Base-by-base conservation (phyloP, 805 yeast species). In the Metschnikowia vanudenii region DNA sequence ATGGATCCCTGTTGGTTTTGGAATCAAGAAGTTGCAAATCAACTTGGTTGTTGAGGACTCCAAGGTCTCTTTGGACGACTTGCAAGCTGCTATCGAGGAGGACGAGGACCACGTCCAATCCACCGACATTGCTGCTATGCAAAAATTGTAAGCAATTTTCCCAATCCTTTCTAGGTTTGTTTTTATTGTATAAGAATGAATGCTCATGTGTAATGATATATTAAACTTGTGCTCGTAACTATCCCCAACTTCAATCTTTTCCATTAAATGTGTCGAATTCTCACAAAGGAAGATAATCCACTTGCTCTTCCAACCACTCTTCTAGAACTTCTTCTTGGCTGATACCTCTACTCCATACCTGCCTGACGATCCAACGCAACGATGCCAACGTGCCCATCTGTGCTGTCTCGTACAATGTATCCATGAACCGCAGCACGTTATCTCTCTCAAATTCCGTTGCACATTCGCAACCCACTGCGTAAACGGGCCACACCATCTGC, bases 71-170 rank as follows among this genome's bases (percentile, higher is more conserved):
- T 65, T 90, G 64, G 96, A 88, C 61, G 97, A 87, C 47, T 85
- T 94, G 69, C 92, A 87, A 77, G 76, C 74, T 57, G 65, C 64
- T 51, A 79, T 82, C 60, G 88, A 85, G 73, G 97, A 84, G 68
- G 96, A 88, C 73, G 99, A 94, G 82, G 99, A 94, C 80, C 95
- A 90, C 80, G 97, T 94, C 68, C 99, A 94, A 83, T 92, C 98
- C 64, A 87, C 97, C 58, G 99, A 94, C 75, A 74, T 94, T 73
- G 96, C 96, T 75, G 99, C 99, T 75, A 92, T 92, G 98, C 86
- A 79, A 76, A 92, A 92, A 80, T 81, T 92, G 78, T 92, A 89
- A 84, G 53, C 48, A 24, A 12, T 24, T 29, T 16, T 26, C 30
- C 18, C 39, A 39, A 22, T 18, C 41, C 49, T 35, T 42, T 31